Base-by-base conservation (phyloP, 179 eudicot species). In the Beta lomatogona region DNA sequence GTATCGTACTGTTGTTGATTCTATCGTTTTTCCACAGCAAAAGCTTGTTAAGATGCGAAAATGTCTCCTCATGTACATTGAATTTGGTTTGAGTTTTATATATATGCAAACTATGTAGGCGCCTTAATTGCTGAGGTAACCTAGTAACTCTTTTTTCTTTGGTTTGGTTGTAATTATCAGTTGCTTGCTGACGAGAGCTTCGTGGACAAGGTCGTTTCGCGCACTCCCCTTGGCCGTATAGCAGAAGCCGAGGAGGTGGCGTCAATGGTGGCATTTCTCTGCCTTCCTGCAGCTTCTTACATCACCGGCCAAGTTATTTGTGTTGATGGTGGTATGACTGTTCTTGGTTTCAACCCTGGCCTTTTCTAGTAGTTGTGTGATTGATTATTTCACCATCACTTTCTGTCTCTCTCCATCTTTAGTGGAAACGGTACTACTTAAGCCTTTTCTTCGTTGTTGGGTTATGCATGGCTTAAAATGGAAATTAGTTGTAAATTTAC, bases 261-360 rank as follows among this genome's bases (percentile, higher is more conserved):
- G 4, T 88, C 97, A 18, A 25, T 87, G 88, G 97, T 91, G 78
- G 90, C 89, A 36, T 92, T 83, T 83, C 91, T 92, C 76, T 88
- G 94, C 82, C 89, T 92, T 50, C 97, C 97, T 18, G 91, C 97
- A 70, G 89, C 97, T 64, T 91, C 97, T 10, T 92, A 91, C 87
- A 88, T 90, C 75, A 89, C 94, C 12, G 94, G 94, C 19, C 97
- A 92, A 86, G 81, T 91, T 79, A 85, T 92, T 41, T 87, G 88
- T 44, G 94, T 91, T 48, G 97, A 91, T 75, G 97, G 97, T 21
- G 97, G 97, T 54, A 78, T 91, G 87, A 89, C 93, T 55, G 97
- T 86, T 0, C 88, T 85, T 83, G 81, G 90, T 57, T 92, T 92
- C 79, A 31, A 75, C 79, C 73, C 86, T 31, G 80, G 69, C 70